Conservation (phyloP, 2,329 filamentous ascomycete species). For the Aspergillus sp. region DNA sequence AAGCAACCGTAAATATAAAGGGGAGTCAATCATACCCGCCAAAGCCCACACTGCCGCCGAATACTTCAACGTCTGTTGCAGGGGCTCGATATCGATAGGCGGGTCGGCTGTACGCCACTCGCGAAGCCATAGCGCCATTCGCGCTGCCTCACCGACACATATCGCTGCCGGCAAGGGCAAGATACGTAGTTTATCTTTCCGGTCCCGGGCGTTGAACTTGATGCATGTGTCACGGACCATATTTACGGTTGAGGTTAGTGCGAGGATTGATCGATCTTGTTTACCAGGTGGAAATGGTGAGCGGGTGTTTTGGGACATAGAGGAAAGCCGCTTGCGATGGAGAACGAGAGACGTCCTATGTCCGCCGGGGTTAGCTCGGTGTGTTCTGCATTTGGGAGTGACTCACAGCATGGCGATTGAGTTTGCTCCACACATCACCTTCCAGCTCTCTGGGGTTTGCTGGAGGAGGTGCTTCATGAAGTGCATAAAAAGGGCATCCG, state of each 20-base stretch:
- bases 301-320: background rate
- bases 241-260: background rate
- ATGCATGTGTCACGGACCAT: conserved; percentile 10
- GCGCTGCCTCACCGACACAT: conserved; percentile 1
- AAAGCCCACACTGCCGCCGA: background rate
- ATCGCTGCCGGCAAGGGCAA: conserved; percentile 8
- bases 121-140: background rate
- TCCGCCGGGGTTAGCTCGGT: background rate
- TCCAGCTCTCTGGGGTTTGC: conserved; percentile 2
- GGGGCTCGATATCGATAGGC: background rate
- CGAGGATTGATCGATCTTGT: background rate
- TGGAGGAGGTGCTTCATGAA: conserved; percentile 1
- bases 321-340: background rate
- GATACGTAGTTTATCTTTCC: background rate
- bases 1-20: background rate
- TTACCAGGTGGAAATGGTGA: background rate
- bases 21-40: background rate
- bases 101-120: background rate
- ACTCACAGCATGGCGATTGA: background rate
- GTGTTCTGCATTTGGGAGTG: background rate
- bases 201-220: conserved; percentile 2
- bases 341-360: background rate
- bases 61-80: background rate
- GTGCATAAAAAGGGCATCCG: background rate
- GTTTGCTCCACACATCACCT: conserved; percentile 3